Evolutionary conservation across 1,284 basidiomycete genomes (phyloP).

Genomic region (Malassezia restricta): DNA sequence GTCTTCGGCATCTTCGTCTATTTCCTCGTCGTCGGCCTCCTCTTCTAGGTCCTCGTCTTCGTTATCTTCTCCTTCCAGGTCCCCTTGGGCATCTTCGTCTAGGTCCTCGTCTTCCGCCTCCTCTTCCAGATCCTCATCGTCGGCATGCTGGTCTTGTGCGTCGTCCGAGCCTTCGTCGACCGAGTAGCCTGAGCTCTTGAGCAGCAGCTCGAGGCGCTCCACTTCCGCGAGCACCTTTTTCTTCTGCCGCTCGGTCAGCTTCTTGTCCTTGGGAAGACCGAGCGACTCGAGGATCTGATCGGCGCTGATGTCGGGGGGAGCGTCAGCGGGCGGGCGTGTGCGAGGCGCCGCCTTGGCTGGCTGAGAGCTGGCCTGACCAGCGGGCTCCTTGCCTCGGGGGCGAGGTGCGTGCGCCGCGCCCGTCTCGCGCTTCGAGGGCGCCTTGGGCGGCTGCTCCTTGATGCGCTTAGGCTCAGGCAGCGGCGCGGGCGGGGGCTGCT

Average conservation of each 20-base stretch:
- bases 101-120: conserved; percentile 20
- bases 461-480: conserved; percentile 14
- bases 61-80: conserved; percentile 15
- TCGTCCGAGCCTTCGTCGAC: conserved; percentile 27
- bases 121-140: conserved; percentile 25
- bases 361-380: neutral
- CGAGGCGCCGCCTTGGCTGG: neutral
- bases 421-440: conserved; percentile 1
- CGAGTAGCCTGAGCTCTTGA: conserved; percentile 39
- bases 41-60: conserved; percentile 24
- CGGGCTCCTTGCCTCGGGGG: neutral
- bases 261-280: conserved; percentile 30
- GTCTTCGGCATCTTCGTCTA: conserved; percentile 13
- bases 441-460: conserved; percentile 47
- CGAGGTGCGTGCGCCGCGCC: neutral
- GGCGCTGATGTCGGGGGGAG: conserved; percentile 14
- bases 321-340: conserved; percentile 17
- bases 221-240: conserved; percentile 43
- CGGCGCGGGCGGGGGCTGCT: conserved; percentile 56
- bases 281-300: conserved; percentile 17
- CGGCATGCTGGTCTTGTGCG: conserved; percentile 12
- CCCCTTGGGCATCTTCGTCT: conserved; percentile 15
- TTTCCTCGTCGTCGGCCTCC: conserved; percentile 11
- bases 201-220: conserved; percentile 40
- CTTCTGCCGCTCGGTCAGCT: conserved; percentile 33